Percentiles rank a stretch among this genome's conserved stretches.
Evolutionary conservation across 2,329 filamentous ascomycete species (phyloP).

Genomic region (Monosporascus sp.): DNA sequence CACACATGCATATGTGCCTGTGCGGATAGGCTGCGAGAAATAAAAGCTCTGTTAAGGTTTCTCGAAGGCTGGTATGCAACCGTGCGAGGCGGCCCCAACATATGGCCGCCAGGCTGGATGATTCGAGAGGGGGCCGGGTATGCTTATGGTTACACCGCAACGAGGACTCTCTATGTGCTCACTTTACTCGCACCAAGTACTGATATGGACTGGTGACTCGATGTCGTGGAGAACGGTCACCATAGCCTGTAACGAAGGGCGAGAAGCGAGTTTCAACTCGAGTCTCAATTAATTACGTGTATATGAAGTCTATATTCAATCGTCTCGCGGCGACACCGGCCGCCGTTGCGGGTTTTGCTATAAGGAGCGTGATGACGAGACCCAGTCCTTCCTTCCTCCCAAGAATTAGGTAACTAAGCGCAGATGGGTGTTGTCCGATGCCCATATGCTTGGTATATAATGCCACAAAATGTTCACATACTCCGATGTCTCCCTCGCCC

Average conservation of each 20-base stretch:
- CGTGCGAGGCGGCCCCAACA: neutral
- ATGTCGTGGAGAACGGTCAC: too few species aligned
- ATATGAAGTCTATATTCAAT: neutral
- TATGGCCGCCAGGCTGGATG: too few species aligned
- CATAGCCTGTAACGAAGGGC: too few species aligned
- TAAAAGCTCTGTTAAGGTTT: neutral
- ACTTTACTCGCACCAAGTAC: too few species aligned
- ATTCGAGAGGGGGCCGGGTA: too few species aligned
- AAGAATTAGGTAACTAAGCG: neutral
- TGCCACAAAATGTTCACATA: neutral
- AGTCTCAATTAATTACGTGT: neutral
- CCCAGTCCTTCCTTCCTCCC: neutral
- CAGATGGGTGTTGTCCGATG: neutral
- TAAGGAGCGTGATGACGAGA: neutral
- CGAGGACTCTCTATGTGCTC: too few species aligned
- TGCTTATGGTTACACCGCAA: too few species aligned
- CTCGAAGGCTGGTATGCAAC: neutral
- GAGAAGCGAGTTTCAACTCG: neutral
- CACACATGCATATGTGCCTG: neutral
- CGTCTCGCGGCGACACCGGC: neutral
- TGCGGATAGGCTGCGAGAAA: neutral
- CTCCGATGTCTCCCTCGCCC: neutral
- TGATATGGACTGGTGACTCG: too few species aligned
- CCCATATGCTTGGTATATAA: neutral
- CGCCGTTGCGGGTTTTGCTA: neutral